phyloP scores from a whole-genome alignment of 768 basidiomycete genomes.

The Podaxis carcinomalis region DNA sequence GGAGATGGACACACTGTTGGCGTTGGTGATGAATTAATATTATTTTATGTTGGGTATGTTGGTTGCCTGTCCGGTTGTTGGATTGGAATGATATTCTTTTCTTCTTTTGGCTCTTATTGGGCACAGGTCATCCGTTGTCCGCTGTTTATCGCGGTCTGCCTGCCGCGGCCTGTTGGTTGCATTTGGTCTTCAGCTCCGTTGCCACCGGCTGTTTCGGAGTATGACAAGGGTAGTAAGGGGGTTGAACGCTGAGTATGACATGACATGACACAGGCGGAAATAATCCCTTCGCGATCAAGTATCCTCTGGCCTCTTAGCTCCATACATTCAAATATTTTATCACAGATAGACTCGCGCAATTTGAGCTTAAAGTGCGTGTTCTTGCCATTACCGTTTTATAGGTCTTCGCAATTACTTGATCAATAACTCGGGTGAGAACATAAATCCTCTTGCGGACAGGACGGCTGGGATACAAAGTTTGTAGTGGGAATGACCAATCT shows the following conservation, averaged over 20 bases:
- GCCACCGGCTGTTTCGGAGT: not conserved
- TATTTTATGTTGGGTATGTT: not conserved
- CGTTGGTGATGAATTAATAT: not conserved
- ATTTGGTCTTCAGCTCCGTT: not conserved
- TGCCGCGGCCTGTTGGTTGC: not conserved
- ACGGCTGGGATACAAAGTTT: not conserved
- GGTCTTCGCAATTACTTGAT: not conserved
- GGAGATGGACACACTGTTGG: not conserved
- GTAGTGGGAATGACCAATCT: not conserved
- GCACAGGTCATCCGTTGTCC: not conserved
- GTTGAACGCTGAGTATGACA: not conserved
- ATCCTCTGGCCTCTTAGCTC: not conserved
- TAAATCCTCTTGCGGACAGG: not conserved
- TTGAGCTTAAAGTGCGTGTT: not conserved
- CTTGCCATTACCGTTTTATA: not conserved
- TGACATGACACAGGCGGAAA: not conserved
- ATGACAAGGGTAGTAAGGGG: not conserved
- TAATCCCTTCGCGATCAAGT: not conserved
- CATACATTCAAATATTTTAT: not conserved
- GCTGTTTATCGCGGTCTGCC: not conserved
- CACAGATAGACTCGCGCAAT: not conserved
- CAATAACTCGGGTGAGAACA: not conserved
- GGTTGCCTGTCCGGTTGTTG: not conserved
- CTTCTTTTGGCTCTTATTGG: not conserved
- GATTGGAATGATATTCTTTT: not conserved